Base-by-base conservation (phyloP, 345 rosid species). In the Salix purpurea region DNA sequence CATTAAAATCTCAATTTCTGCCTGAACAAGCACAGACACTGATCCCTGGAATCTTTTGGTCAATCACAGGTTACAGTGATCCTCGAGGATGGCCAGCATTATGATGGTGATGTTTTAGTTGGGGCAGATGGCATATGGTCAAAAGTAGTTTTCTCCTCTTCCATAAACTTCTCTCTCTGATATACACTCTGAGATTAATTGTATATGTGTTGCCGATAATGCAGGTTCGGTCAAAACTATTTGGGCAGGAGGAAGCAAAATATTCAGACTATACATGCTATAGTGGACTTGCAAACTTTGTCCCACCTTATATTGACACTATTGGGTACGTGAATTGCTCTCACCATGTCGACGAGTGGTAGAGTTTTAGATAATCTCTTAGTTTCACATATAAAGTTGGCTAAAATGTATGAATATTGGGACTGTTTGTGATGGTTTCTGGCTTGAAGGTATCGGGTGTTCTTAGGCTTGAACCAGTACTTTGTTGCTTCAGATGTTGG, bases 401-500 rank as follows among this genome's bases (percentile, higher is more conserved):
- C 24, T 26, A n/a, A 18, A 40, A 46, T 67, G 72, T 12, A 37
- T 48, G 71, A 75, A 48, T 23, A 32, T 52, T n/a, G 61, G 56
- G 42, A 42, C 40, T 73, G 67, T 34, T 21, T 23, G 54, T 32
- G 74, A 50, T 75, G 71, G 44, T 66, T 58, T 75, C 23, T 75
- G 64, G 77, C 24, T 44, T 71, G 76, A 71, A 80, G 83, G 69
- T 76, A 76, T 37, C 73, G 79, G 24, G 83, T 75, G 79, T 80
- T 80, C 65, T 50, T 80, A 56, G 76, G 79, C 66, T 80, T 80
- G 73, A 80, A 80, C 69, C 76, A 75, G 68, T 80, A 72, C 76
- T 75, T 80, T 32, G 83, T 75, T 74, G 79, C 83, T 66, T 71
- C 79, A 80, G 83, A 80, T 75, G 69, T 80, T 71, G 79, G 79